phyloP scores from a whole-genome alignment of 176 grass and related monocot species.

The Avena eriantha region DNA sequence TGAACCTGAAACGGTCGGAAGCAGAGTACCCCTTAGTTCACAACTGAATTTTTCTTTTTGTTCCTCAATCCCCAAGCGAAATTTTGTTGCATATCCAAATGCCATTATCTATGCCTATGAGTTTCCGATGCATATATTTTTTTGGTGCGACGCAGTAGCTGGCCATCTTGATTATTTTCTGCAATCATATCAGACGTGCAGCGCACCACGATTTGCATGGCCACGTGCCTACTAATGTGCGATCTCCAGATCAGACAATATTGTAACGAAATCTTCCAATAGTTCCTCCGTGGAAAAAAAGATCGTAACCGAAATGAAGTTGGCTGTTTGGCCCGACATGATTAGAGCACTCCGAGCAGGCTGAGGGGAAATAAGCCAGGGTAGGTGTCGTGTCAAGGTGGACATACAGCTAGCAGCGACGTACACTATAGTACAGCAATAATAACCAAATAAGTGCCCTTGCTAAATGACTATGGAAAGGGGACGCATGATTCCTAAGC shows the following conservation, averaged over 20 bases:
- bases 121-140: neutral
- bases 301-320: neutral
- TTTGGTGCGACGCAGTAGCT: too few relatives aligned
- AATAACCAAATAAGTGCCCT: neutral
- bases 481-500: neutral
- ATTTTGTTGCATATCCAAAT: neutral
- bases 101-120: neutral
- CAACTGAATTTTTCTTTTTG: neutral
- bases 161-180: neutral
- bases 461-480: too few relatives aligned
- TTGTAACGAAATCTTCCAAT: neutral
- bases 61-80: neutral
- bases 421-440: neutral
- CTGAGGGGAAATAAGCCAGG: neutral
- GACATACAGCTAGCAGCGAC: neutral
- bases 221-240: neutral
- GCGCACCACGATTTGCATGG: neutral
- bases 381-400: neutral
- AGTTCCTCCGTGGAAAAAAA: neutral
- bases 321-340: neutral
- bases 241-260: neutral
- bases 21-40: neutral
- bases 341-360: neutral
- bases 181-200: neutral
- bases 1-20: slow-evolving; percentile 52